Base-by-base conservation (phyloP, 805 yeast genomes). In the Wickerhamiella occidentalis region DNA sequence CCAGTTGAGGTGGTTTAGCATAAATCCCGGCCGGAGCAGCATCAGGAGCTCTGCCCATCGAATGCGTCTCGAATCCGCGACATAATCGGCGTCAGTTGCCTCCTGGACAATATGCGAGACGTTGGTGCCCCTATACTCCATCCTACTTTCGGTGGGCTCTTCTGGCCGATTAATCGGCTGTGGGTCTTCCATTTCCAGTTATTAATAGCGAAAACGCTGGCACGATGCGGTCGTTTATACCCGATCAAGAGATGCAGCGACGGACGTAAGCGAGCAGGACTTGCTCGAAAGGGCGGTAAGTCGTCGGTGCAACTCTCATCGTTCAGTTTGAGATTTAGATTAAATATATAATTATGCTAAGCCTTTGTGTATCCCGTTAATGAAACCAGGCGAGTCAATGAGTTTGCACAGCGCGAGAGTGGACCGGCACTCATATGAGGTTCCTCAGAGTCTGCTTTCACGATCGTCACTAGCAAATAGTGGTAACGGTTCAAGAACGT, bases 401-500 rank as follows among this genome's bases (percentile, higher is more conserved):
- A 37, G 11, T 21, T 33, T 2, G 47, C 40, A 26, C 47, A 45
- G 4, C 33, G 40, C 8, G 29, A 26, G 3, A 58, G 61, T 13
- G 62, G 68, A 4, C 62, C 62, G 13, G 56, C 58, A 43, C 57
- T 58, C n/a, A 41, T 33, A 26, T 60, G 53, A 8, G 54, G 61
- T 22, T 49, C 56, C 7, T 58, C 60, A 13, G 61, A 64, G 53
- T 79, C 85, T 53, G 78, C 72, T 59, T 80, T 80, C 64, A 82
- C 61, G 1, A 80, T 70, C 2, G 86, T 84, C 43, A 75, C 72
- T 17, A 80, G 69, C 48, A 85, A 63, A 48, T 70, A 74, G 45
- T 74, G 69, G 60, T 78, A 78, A 43, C 73, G 73, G 7, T 61
- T 57, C 58, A 84, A 59, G 40, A 86, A 61, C 3, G 64, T 68